These are phyloP conservation scores for Gossypium davidsonii DNA, from an alignment of 441 rosid genomes.

Conservation along the genomic window DNA sequence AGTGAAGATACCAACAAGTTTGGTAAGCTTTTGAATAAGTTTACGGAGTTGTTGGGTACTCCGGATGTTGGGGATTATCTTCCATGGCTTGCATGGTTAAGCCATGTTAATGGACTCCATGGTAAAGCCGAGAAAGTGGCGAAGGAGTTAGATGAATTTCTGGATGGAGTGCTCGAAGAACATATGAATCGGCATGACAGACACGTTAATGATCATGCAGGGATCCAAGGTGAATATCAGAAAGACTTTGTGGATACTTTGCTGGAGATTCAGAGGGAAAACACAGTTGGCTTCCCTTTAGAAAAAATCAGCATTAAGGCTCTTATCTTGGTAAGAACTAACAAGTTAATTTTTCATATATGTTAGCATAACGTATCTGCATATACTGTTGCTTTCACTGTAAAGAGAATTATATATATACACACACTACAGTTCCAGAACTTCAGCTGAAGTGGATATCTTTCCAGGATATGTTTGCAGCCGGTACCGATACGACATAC, in stretches of 20 bases:
- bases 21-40: slow-evolving; percentile 19
- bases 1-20: slow-evolving; percentile 25
- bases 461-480: slow-evolving; percentile 25
- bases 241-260: slow-evolving; percentile 31
- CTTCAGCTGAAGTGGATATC: background rate
- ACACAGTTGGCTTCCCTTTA: slow-evolving; percentile 19
- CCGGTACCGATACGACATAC: slow-evolving; percentile 24
- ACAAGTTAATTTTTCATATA: background rate
- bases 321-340: slow-evolving; percentile 30
- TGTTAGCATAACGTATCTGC: too few species aligned
- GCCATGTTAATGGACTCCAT: slow-evolving; percentile 24
- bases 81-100: slow-evolving; percentile 41
- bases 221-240: background rate
- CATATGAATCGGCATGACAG: slow-evolving; percentile 15
- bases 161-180: slow-evolving; percentile 31
- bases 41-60: slow-evolving; percentile 21
- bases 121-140: slow-evolving; percentile 13
- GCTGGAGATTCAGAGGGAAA: slow-evolving; percentile 27
- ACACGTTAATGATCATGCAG: background rate
- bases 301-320: slow-evolving; percentile 35
- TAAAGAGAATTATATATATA: too few species aligned
- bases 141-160: slow-evolving; percentile 32
- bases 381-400: too few species aligned
- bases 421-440: too few species aligned
- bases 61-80: slow-evolving; percentile 33